phyloP scores from a whole-genome alignment of 305 asterid species.

The Petunia hybrid region DNA sequence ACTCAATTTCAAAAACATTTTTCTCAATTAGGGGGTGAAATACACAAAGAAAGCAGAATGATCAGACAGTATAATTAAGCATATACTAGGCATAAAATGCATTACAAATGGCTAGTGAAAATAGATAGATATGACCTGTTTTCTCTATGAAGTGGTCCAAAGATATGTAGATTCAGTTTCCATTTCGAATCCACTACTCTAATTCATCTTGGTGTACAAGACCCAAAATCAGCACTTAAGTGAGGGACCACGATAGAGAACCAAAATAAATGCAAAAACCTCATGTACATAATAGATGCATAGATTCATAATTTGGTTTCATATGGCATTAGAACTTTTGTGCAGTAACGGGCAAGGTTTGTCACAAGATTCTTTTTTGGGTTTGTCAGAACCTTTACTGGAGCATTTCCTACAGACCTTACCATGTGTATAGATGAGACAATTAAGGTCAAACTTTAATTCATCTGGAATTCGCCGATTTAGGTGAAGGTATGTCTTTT shows the following conservation, averaged over 20 bases:
- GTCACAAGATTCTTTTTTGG: slow-evolving; percentile 42
- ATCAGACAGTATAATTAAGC: not conserved
- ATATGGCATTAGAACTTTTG: slow-evolving; percentile 33
- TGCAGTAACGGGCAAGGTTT: slow-evolving; percentile 63
- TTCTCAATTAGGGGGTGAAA: slow-evolving; percentile 13
- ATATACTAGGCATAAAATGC: not conserved
- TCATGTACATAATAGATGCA: slow-evolving; percentile 15
- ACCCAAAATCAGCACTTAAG: slow-evolving; percentile 16
- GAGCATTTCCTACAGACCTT: slow-evolving; percentile 78
- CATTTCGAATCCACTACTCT: not conserved
- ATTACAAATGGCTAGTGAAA: not conserved
- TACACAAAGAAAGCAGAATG: not conserved
- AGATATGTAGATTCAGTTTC: not conserved
- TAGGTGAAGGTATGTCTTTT: slow-evolving; percentile 76
- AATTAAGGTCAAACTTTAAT: slow-evolving; percentile 79
- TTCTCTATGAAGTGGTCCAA: slow-evolving; percentile 21
- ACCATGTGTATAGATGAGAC: slow-evolving; percentile 88
- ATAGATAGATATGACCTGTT: not conserved
- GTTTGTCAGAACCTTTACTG: slow-evolving; percentile 47
- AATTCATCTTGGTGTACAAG: not conserved
- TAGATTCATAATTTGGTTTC: slow-evolving; percentile 21
- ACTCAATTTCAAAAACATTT: not conserved
- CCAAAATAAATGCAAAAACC: not conserved
- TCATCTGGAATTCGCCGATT: slow-evolving; percentile 77
- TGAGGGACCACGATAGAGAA: slow-evolving; percentile 2